A percentile compares a stretch with the other conserved stretches of the same genome.
These are phyloP conservation scores for Amoebophrya sp. DNA, from an alignment of 169 alveolate genomes.

Conservation along the genomic window DNA sequence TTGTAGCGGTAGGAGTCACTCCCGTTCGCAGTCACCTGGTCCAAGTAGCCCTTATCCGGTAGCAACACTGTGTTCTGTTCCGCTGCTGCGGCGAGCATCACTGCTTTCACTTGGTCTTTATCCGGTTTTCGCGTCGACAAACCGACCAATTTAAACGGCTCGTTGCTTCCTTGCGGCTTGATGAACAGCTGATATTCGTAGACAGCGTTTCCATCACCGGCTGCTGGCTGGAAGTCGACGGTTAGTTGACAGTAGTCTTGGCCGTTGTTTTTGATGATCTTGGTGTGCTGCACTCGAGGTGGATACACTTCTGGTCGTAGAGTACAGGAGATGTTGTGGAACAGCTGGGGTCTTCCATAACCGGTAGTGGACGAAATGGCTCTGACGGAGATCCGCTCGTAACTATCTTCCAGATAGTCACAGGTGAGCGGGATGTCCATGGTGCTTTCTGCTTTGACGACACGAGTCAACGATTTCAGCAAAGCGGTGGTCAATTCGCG, in stretches of 20 bases:
- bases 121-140: neutral
- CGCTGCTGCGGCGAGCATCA: neutral
- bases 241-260: neutral
- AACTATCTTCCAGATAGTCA: neutral
- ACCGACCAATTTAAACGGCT: neutral
- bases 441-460: neutral
- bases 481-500: neutral
- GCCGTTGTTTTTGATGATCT: neutral
- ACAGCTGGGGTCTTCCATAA: neutral
- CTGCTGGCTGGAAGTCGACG: neutral
- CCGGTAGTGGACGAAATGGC: neutral
- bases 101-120: neutral
- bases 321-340: neutral
- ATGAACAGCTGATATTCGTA: neutral
- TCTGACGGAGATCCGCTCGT: neutral
- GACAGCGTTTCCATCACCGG: neutral
- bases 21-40: neutral
- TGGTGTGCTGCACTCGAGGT: neutral
- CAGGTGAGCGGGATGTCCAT: neutral
- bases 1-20: neutral
- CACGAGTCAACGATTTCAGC: neutral
- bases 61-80: neutral
- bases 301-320: neutral
- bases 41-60: neutral
- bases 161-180: neutral